Base-by-base conservation (phyloP, 176 grass and related monocot species). In the Triticum dicoccoides region DNA sequence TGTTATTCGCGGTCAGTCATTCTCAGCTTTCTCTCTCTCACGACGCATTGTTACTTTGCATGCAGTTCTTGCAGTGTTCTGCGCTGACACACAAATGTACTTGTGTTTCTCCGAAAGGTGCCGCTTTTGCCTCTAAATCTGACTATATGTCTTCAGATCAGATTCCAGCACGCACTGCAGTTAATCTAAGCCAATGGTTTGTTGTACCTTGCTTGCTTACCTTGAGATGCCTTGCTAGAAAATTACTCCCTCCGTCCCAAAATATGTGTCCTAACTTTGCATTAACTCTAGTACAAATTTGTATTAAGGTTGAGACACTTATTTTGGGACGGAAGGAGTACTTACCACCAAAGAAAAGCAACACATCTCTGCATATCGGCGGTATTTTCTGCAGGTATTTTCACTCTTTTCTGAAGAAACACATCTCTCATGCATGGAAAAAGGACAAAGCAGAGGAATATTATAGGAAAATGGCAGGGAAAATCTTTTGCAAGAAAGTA, bases 51-150 rank as follows among this genome's bases (percentile, higher is more conserved):
- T 34, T 65, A 52, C 61, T 85, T 81, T 76, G 51, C 74, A 51
- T 77, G 65, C 67, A 73, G 54, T 61, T 66, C 56, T 64, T 73
- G 35, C 17, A 23, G 15, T 70, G 69, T 88, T 81, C 9, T 58
- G 23, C 44, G n/a, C 81, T 87, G 85, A 84, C 61, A 88, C 59
- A 39, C 59, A 80, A 75, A 45, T 76, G 81, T 80, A 84, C 89
- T 71, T 64, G 51, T 77, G 77, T 88, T 84, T 74, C 77, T 81
- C 38, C 77, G 64, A 81, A 88, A 84, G 81, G 38, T 5, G 3
- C 1, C 32, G 9, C 5, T 71, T 82, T 85, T 77, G 47, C 76
- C 69, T 77, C 70, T 25, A 87, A 80, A 81, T 62, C 82, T 83
- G 41, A 59, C 49, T 41, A 10, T 64, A 44, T 65, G 62, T 61